phyloP scores from a whole-genome alignment of 2,329 filamentous ascomycete genomes.

The Cladosporium phlei region DNA sequence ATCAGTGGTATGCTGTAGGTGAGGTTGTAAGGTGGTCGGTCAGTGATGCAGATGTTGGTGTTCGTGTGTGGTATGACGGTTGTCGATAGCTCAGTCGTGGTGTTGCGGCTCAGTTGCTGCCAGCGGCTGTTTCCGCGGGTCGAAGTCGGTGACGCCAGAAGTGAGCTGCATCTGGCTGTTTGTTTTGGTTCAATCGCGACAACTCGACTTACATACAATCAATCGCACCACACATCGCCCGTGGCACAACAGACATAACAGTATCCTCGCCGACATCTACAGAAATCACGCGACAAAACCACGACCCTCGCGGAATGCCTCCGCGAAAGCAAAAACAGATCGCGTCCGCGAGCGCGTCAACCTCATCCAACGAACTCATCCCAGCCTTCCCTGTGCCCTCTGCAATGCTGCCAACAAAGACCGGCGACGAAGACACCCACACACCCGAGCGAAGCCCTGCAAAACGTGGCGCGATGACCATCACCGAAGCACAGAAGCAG shows the following conservation, averaged over 20 bases:
- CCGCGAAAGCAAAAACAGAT: slow-evolving; percentile 10
- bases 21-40: neutral
- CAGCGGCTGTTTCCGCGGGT: neutral
- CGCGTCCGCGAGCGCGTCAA: slow-evolving; percentile 10
- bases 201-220: neutral
- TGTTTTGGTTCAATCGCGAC: neutral
- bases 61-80: neutral
- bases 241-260: neutral
- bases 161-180: neutral
- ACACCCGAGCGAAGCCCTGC: slow-evolving; percentile 17
- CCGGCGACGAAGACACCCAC: slow-evolving; percentile 16
- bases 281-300: neutral
- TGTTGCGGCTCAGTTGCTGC: neutral
- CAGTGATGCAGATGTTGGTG: neutral
- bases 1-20: neutral
- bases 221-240: neutral
- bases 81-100: neutral
- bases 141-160: slow-evolving; percentile 6
- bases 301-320: neutral
- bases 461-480: slow-evolving; percentile 18
- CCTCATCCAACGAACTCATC: slow-evolving; percentile 14
- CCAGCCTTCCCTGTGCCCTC: slow-evolving; percentile 9
- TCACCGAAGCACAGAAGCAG: slow-evolving; percentile 65
- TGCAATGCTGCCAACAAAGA: slow-evolving; percentile 7
- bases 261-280: neutral